Evolutionary conservation across 371 early-diverging fungal species (phyloP).

Genomic region (Batkoa obscura): DNA sequence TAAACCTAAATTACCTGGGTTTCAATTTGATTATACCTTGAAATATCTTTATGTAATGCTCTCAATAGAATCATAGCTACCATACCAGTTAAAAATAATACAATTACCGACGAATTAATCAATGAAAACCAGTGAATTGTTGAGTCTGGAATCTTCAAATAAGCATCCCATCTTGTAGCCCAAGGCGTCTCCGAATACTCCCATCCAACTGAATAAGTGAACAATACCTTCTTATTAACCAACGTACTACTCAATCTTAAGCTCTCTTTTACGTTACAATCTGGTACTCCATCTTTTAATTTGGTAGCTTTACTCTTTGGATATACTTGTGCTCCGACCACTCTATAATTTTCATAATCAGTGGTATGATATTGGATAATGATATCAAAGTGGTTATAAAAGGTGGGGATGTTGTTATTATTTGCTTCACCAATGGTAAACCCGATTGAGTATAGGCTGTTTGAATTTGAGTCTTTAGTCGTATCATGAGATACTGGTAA

Average conservation of each 20-base stretch:
- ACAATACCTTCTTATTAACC: conserved; percentile 39
- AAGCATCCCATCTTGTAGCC: conserved; percentile 92
- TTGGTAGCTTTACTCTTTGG: too few species aligned
- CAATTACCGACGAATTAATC: conserved; percentile 78
- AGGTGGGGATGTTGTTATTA: conserved; percentile 7
- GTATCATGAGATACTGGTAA: conserved; percentile 64
- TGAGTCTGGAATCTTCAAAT: conserved; percentile 65
- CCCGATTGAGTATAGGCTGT: conserved; percentile 7
- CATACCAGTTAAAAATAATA: conserved; percentile 76
- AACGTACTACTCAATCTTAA: too few species aligned
- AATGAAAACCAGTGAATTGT: conserved; percentile 64
- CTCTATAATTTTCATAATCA: conserved; percentile 40
- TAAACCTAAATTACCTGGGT: conserved; percentile 16
- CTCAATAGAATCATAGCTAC: conserved; percentile 67
- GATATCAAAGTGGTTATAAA: conserved; percentile 86
- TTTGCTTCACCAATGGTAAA: conserved; percentile 63
- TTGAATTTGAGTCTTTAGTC: neutral
- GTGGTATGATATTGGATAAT: conserved; percentile 54
- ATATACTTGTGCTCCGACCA: conserved; percentile 69
- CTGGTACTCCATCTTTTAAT: too few species aligned
- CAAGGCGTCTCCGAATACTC: conserved; percentile 42
- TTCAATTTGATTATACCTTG: conserved; percentile 63
- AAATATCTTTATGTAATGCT: conserved; percentile 66
- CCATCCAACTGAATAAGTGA: conserved; percentile 78
- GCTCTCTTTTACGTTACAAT: too few species aligned